These are phyloP conservation scores for Trichomonas tenax DNA, from an alignment of 208 protist genomes.

Conservation along the genomic window DNA sequence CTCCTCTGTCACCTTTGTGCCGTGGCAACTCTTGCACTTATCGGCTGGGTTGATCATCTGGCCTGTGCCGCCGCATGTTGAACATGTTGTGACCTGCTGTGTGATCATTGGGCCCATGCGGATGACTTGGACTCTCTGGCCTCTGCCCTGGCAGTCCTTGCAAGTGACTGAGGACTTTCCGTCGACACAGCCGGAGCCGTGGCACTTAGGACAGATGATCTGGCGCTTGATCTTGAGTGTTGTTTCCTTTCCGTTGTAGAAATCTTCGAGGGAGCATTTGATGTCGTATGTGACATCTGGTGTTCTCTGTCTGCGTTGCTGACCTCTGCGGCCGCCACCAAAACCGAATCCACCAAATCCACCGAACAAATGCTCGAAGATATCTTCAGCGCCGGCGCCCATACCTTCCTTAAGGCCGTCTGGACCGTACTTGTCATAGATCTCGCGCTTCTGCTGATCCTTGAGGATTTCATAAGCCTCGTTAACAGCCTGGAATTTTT, in stretches of 20 bases:
- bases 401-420: slow-evolving; percentile 23
- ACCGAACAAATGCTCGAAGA: neutral
- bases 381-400: neutral
- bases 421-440: slow-evolving; percentile 39
- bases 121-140: neutral
- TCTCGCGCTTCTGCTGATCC: slow-evolving; percentile 35
- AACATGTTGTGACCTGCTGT: neutral
- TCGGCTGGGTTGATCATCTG: neutral
- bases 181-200: neutral
- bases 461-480: slow-evolving; percentile 43
- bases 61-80: neutral
- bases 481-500: slow-evolving; percentile 47
- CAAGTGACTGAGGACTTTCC: neutral
- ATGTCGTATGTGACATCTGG: neutral
- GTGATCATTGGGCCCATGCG: neutral
- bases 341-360: neutral
- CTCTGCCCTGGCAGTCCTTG: neutral
- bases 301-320: neutral
- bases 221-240: neutral
- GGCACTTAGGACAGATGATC: neutral
- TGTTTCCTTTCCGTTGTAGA: neutral
- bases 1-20: neutral
- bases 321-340: neutral
- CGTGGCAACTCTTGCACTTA: neutral
- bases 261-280: neutral